Conservation (phyloP, 2,329 filamentous ascomycete species). For the Aphanocladium album region DNA sequence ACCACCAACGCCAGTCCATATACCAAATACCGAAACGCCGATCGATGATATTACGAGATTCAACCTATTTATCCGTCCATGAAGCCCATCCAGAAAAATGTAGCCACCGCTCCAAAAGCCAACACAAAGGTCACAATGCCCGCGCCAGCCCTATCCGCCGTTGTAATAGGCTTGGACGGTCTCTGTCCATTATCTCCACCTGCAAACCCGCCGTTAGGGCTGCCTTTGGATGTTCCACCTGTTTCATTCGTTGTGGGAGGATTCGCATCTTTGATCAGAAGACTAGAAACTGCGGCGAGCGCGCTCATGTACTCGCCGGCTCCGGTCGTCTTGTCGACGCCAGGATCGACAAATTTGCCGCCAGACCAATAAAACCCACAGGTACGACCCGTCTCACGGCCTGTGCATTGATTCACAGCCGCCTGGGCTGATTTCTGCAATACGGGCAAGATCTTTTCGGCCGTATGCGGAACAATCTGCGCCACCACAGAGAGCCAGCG, state of each 20-base stretch:
- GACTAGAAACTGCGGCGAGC: conserved; percentile 45
- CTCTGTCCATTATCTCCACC: conserved; percentile 23
- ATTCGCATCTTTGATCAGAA: conserved; percentile 35
- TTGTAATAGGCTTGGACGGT: conserved; percentile 30
- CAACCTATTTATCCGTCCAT: conserved; percentile 18
- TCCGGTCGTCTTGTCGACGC: conserved; percentile 43
- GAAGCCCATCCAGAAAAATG: conserved; percentile 48
- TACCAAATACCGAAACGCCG: conserved; percentile 1
- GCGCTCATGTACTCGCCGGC: conserved; percentile 54
- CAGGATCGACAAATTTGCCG: conserved; percentile 29
- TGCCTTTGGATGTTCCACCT: conserved; percentile 42
- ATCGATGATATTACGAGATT: background rate
- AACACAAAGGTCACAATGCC: conserved; percentile 43
- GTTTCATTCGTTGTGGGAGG: conserved; percentile 36
- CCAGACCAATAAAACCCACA: conserved; percentile 58
- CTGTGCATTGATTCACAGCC: conserved; percentile 58
- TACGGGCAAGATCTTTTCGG: conserved; percentile 49
- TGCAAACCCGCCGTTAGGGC: conserved; percentile 28
- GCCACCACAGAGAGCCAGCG: conserved; percentile 59
- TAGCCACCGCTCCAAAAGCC: conserved; percentile 34
- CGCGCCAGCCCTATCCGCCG: conserved; percentile 43
- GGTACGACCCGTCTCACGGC: conserved; percentile 49
- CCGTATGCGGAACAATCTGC: conserved; percentile 57
- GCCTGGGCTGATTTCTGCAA: conserved; percentile 53
- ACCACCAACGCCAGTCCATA: background rate